These are phyloP conservation scores for Claviceps africana DNA, from an alignment of 2,329 filamentous ascomycete genomes.

Conservation along the genomic window DNA sequence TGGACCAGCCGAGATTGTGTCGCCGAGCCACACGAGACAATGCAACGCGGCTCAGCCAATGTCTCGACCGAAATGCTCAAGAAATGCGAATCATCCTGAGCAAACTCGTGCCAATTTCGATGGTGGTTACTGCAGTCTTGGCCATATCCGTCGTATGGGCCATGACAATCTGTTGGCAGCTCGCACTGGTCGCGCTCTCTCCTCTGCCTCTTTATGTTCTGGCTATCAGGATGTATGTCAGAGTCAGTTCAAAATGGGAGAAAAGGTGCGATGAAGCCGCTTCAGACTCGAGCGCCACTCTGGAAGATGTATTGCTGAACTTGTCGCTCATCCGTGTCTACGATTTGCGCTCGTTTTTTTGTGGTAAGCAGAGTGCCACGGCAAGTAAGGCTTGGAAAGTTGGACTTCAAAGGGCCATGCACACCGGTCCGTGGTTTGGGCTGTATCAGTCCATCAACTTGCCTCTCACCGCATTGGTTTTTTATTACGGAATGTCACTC, in stretches of 20 bases:
- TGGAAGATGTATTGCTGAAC: conserved; percentile 64
- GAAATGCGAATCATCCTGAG: conserved; percentile 76
- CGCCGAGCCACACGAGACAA: conserved; percentile 58
- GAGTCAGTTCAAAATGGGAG: conserved; percentile 60
- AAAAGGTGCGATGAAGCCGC: conserved; percentile 48
- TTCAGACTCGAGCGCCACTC: conserved; percentile 38
- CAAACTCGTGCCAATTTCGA: conserved; percentile 56
- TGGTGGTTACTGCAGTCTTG: conserved; percentile 55
- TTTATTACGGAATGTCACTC: conserved; percentile 66
- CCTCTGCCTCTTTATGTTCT: conserved; percentile 53
- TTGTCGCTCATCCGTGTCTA: conserved; percentile 67
- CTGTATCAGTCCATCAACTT: conserved; percentile 59
- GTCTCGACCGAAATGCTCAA: conserved; percentile 68
- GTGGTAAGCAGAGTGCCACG: conserved; percentile 42
- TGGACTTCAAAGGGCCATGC: conserved; percentile 52
- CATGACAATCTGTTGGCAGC: conserved; percentile 58
- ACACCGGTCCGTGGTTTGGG: conserved; percentile 60
- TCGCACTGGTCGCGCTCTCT: conserved; percentile 63
- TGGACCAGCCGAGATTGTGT: conserved; percentile 66
- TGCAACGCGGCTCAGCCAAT: conserved; percentile 49
- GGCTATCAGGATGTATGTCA: conserved; percentile 51
- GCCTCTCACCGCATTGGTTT: conserved; percentile 64
- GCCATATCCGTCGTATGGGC: conserved; percentile 61
- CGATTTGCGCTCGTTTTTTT: conserved; percentile 60
- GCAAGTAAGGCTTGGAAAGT: conserved; percentile 38